Conservation (phyloP, 2,329 filamentous ascomycete genomes). For the Colletotrichum brevisporum region DNA sequence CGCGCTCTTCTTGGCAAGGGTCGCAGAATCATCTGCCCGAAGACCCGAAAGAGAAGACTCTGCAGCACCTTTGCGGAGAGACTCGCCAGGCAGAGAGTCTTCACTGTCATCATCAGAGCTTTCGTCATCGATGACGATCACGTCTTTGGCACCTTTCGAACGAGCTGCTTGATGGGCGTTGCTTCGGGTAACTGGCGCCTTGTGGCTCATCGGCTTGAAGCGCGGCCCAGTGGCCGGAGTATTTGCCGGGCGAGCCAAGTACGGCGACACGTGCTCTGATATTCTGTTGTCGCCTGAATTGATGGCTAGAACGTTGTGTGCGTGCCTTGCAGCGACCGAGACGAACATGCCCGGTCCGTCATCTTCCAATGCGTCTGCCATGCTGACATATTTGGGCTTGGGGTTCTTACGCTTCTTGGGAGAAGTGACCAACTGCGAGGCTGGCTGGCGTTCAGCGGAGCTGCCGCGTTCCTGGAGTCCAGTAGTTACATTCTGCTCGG, state of each 20-base stretch:
- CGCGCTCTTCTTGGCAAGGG: neutral
- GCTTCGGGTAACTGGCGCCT: too few relatives aligned
- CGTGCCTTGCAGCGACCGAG: neutral
- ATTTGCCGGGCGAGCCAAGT: neutral
- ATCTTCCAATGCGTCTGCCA: too few relatives aligned
- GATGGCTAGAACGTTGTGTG: neutral
- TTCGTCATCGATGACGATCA: neutral
- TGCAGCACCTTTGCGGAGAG: neutral
- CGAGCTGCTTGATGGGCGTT: neutral
- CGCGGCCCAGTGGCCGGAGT: neutral
- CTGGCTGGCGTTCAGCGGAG: too few relatives aligned
- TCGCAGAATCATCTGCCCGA: neutral
- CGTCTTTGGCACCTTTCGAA: neutral
- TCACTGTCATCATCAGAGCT: neutral
- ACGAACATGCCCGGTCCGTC: neutral
- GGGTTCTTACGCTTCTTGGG: too few relatives aligned
- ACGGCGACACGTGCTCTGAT: neutral
- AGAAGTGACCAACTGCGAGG: too few relatives aligned
- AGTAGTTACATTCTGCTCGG: too few relatives aligned
- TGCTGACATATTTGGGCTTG: too few relatives aligned
- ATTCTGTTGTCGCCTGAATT: neutral
- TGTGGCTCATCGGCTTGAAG: neutral
- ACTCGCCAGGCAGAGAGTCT: too few relatives aligned
- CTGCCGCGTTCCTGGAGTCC: too few relatives aligned
- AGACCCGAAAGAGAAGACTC: neutral